Evolutionary conservation across 495 filamentous ascomycete genomes (phyloP), one percentile per base, ranked within the genome.

Genomic region (Parmelia sp.): DNA sequence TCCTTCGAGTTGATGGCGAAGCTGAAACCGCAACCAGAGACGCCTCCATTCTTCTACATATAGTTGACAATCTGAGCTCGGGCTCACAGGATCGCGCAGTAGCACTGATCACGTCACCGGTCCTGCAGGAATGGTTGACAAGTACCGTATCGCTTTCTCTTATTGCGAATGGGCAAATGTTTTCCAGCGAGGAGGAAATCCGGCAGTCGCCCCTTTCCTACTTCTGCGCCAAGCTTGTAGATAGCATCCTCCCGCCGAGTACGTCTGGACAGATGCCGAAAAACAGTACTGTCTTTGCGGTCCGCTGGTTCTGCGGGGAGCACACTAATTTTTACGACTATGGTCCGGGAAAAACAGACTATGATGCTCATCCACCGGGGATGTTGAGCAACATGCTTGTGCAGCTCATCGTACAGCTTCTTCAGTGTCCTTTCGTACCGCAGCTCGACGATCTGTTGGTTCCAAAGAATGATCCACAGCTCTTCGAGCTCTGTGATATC

Each of bases 311-410:
- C 10, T 51, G 47, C 25, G 47, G 57, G 57, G 29, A 58, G 37
- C 57, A 58, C 25, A 42, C 37, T 12, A 23, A 58, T 17, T 23
- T 6, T 1, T 36, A 25, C 53, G 60, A 51, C 23, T 51, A 47
- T 27, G 31, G 39, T n/a, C 60, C 33, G 8, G 42, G 60, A 36
- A 7, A n/a, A 25, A 14, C 57, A 58, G 57, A 58, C 57, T 58
- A 42, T 42, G 60, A 62, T 4, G 60, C 60, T 25, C 25, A 36
- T 37, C 60, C 60, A 15, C 25, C 60, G 7, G 60, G 60, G 10
- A 62, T 62, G 60, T 21, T 62, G 44, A 62, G 35, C 42, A 62
- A 49, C 15, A 40, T 62, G 25, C 27, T 62, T n/a, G 44, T 14
- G 5, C 60, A 62, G 33, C 60, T 62, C 42, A 27, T 62, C 57